Base-by-base conservation (phyloP, 2,329 filamentous ascomycete species). In the Colletotrichum sp. region DNA sequence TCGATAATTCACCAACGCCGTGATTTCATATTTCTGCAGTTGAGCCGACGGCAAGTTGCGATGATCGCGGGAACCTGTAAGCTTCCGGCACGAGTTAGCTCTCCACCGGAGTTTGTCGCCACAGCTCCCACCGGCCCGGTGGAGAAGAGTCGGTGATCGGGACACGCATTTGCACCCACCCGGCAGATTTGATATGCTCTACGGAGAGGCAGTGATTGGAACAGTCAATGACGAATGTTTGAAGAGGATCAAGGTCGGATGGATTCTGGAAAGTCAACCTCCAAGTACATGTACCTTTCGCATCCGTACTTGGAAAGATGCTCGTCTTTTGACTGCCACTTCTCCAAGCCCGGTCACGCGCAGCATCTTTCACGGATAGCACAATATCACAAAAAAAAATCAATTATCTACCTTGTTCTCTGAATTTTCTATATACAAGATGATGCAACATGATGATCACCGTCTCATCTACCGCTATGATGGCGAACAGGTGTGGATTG, bases 401-500 rank as follows among this genome's bases (percentile, higher is more conserved):
- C 44, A 52, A 21, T 52, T 52, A 5, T 21, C n/a, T n/a, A 52
- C n/a, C 10, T 21, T 49, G 8, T 49, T 49, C n/a, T 52, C n/a
- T 12, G 6, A 21, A 7, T 12, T 8, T 21, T 13, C n/a, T 12
- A 21, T 49, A 7, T 21, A 2, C 10, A 8, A 21, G n/a, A 52
- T 52, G 44, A 52, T 52, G 10, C 44, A 52, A 52, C n/a, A 52
- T 12, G 44, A 52, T 6, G 44, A 52, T 52, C 44, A 52, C 44
- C n/a, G n/a, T 52, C 44, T 52, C 44, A 13, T 52, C 44, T 83
- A 78, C 72, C 70, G 69, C 4, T 86, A 80, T 70, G 88, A 90
- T 79, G 85, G 84, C 15, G 88, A 90, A 75, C 81, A 83, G 15
- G 81, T 90, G 28, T 7, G 55, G 26, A 59, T 59, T 18, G 55